Evolutionary conservation across 768 basidiomycete genomes (phyloP), one percentile per base, ranked within the genome.

Genomic region (Gymnopilus dilepis): DNA sequence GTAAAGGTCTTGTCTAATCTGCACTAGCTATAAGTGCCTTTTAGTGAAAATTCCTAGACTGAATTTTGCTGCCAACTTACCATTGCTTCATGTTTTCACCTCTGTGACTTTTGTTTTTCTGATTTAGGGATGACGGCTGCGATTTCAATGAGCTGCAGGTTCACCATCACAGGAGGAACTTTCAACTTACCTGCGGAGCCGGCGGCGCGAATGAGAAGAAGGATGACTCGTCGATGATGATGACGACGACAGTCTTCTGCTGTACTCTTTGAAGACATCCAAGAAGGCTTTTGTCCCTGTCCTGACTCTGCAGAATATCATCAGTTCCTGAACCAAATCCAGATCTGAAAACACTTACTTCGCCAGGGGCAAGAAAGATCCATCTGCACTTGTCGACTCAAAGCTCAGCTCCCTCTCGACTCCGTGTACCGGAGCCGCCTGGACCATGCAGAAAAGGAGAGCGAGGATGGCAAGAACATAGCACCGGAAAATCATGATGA

Each of bases 121-220:
- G 12, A n/a, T 31, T 50, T 28, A 50, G 19, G 68, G 67, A 56
- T 71, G 70, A 34, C 67, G 68, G 24, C 68, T 66, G 30, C 13
- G 19, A 17, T 34, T 24, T 51, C 24, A 41, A 28, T 26, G 28
- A 50, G 30, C 28, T 50, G n/a, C 15, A 7, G 12, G 3, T 31
- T 15, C 19, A 24, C 4, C 28, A n/a, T 7, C 13, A 5, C 8
- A 30, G 13, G 42, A 34, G 15, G 8, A 28, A 19, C 17, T 33
- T 2, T 45, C 4, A 28, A 58, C 62, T 61, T 28, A 65, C 64
- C 64, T 61, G 53, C 66, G 65, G 12, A 65, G 56, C 40, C 58
- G 55, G 28, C 63, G 63, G 21, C 60, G 60, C 22, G 48, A 33
- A 33, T 57, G 31, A 19, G 45, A 21, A 19, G 61, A 62, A 21